Evolutionary conservation across 2,329 filamentous ascomycete species (phyloP).

Genomic region (Tolypocladium ophioglossoides): DNA sequence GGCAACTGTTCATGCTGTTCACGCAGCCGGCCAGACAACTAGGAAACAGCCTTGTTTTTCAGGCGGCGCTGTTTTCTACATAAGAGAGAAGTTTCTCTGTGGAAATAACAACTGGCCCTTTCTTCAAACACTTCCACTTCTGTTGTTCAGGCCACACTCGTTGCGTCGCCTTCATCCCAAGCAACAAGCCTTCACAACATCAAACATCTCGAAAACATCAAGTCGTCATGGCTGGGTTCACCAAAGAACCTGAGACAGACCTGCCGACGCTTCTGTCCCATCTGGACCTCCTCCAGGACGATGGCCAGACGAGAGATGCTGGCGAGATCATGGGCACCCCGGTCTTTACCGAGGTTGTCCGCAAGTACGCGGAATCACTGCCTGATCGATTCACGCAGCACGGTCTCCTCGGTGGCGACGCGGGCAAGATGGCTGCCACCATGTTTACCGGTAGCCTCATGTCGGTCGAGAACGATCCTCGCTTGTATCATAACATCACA

Average conservation of each 20-base stretch:
- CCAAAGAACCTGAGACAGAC: not conserved
- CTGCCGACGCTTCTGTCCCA: not conserved
- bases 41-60: not conserved
- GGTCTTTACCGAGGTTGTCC: slow-evolving; percentile 9
- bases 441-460: too few relatives aligned
- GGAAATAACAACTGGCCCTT: not conserved
- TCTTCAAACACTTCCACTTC: too few relatives aligned
- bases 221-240: not conserved
- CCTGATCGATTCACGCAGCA: slow-evolving; percentile 5
- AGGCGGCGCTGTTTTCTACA: not conserved
- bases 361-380: not conserved
- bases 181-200: not conserved
- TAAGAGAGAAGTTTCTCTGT: not conserved
- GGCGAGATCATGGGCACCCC: slow-evolving; percentile 7
- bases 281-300: not conserved
- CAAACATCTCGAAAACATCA: not conserved
- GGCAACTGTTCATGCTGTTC: not conserved
- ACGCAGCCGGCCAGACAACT: not conserved
- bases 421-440: not conserved
- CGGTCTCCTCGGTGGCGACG: slow-evolving; percentile 9
- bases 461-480: slow-evolving; percentile 8
- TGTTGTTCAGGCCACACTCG: too few relatives aligned
- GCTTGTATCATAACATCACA: slow-evolving; percentile 35
- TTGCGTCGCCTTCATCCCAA: too few relatives aligned
- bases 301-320: not conserved